Evolutionary conservation across 2,329 filamentous ascomycete species (phyloP), one percentile per base, ranked within the genome.

Genomic region (Colletotrichum sansevieriae): DNA sequence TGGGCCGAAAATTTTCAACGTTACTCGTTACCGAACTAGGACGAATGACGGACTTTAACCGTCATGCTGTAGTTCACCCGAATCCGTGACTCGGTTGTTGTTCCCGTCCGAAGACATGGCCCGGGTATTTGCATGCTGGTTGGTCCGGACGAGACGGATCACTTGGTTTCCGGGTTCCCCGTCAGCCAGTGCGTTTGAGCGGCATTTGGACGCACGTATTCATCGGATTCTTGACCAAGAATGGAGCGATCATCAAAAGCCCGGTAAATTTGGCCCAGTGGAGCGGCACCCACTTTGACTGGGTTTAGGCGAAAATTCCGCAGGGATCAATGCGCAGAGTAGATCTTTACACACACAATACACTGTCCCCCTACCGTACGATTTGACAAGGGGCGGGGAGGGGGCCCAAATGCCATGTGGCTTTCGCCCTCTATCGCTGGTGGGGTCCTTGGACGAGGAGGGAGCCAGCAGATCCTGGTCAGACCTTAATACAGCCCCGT

Each of bases 361-460:
- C 18, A 18, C 18, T 18, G 18, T 18, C 18, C 18, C 18, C 18
- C 18, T 18, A 18, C 18, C 18, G 18, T 18, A 18, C 18, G 18
- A 18, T 18, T 18, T 18, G 18, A 18, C 18, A 18, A 18, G 18
- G 18, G 18, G 18, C 18, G 18, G 18, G 18, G 18, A 18, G 18
- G 18, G 18, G 18, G 18, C 18, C 18, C 18, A 18, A 18, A 18
- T 18, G 18, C 18, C 18, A 18, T 18, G 18, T 46, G 20, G 35
- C 46, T 18, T 52, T 13, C 56, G 33, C 13, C 5, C 18, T 47
- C 4, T n/a, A 12, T 20, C 41, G 10, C 3, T 37, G 2, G 56
- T 58, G 49, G 49, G 49, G 60, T 18, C 5, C 22, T 3, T n/a
- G 22, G n/a, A 20, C 35, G 35, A 43, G 33, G 44, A 51, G 54